Evolutionary conservation across 495 filamentous ascomycete species (phyloP), one percentile per base, ranked within the genome.

Genomic region (Penicillium cosmopolitanum): DNA sequence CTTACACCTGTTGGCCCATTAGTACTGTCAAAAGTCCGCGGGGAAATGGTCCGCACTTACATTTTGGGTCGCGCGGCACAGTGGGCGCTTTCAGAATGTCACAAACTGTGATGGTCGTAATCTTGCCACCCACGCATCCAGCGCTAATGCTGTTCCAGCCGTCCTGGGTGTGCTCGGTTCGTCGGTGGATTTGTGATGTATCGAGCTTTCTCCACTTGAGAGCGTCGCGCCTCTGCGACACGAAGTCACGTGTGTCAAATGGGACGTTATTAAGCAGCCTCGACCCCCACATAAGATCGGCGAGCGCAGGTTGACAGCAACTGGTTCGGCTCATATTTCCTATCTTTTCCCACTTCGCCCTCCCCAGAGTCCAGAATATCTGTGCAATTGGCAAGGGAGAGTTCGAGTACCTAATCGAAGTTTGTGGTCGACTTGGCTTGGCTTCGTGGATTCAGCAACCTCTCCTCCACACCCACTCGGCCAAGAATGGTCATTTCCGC

Each of bases 231-330:
- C 54, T 48, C 61, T 50, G 61, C 56, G 57, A 72, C 72, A 67
- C 70, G 72, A 68, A 65, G 51, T 69, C 72, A 74, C 70, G 68
- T 74, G 70, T 10, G n/a, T 46, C 56, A 35, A 23, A 19, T 16
- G 33, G n/a, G 18, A 5, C 10, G 54, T 57, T 25, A 58, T 28
- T 56, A 57, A 63, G 60, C 50, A 18, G 40, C 3, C 25, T 7
- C 36, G 57, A 48, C 55, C 59, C 61, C 67, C 28, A 31, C 28
- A 64, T 56, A 57, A 10, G 67, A 67, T 69, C 64, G 55, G 54
- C 64, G 53, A 38, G 18, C 50, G 46, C 28, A 33, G 46, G 44
- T 62, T 57, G 62, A 60, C 48, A 25, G 33, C 35, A 63, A 38
- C 54, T 47, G 55, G 57, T 12, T 57, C 61, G 66, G 61, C 10